Base-by-base conservation (phyloP, 306 rosid species). In the Castanopsis chinensis region DNA sequence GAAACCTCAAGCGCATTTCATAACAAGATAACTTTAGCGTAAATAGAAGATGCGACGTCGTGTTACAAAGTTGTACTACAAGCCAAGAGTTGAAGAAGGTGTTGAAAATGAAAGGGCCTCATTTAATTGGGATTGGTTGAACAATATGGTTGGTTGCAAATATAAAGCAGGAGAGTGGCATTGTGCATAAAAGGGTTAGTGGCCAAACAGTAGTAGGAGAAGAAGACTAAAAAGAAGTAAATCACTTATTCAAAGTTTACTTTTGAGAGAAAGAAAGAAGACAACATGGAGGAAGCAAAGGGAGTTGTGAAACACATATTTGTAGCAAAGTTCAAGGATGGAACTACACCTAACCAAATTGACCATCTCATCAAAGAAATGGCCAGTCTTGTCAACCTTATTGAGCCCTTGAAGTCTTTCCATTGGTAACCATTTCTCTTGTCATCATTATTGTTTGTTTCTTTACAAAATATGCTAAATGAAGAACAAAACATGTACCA, bases 321-420 rank as follows among this genome's bases (percentile, higher is more conserved):
- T 10, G 2, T 69, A 43, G 74, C 56, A 3, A 69, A 69, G 74
- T 69, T 69, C 33, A 69, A 69, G 19, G 74, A 69, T 20, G 74
- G 56, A 69, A 43, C 56, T 13, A 10, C 74, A 32, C 25, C 71
- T 6, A 43, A 21, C 23, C 71, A 67, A 30, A 19, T 67, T 8
- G 71, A 67, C 23, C 71, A 32, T 2, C 71, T 67, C 51, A 67
- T 67, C 15, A 33, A 14, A 67, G 71, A 67, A 18, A 67, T 67
- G 71, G 71, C 49, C 12, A 67, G 33, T 13, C 51, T 67, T 43
- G 51, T 18, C 71, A 32, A 67, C 51, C 71, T 67, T 43, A 32
- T 33, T 15, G 25, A 33, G 25, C 71, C 71, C 19, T 17, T 67
- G 71, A 33, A 67, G 25, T 33, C 71, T 67, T 65, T 65, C 19